Percentiles rank a stretch among this genome's conserved stretches.
Conservation (phyloP, 257 asterid species). For the Eucommia ulmoides region DNA sequence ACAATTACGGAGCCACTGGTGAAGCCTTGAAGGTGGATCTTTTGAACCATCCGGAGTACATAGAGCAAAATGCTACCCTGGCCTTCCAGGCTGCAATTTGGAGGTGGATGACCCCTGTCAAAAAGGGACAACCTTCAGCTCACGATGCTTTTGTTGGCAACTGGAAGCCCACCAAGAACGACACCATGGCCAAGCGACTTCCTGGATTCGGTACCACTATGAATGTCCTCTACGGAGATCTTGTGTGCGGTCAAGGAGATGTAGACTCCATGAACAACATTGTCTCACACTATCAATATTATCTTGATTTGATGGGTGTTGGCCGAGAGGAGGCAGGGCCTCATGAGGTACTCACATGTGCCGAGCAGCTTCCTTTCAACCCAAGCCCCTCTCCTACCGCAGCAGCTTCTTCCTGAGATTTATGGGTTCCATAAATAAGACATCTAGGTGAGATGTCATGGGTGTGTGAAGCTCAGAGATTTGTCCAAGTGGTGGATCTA, state of each 20-base stretch:
- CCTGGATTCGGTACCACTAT: slow-evolving; percentile 87
- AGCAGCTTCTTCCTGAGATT: slow-evolving; percentile 34
- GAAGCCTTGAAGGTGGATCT: slow-evolving; percentile 58
- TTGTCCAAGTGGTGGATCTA: background rate
- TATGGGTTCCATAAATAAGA: slow-evolving; percentile 21
- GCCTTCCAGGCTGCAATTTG: slow-evolving; percentile 80
- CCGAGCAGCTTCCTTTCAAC: slow-evolving; percentile 53
- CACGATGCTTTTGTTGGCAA: slow-evolving; percentile 62
- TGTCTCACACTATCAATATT: slow-evolving; percentile 59
- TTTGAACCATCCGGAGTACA: slow-evolving; percentile 79
- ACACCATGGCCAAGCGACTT: slow-evolving; percentile 50
- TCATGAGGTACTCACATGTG: slow-evolving; percentile 58
- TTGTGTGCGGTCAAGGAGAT: slow-evolving; percentile 74
- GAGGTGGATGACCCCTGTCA: slow-evolving; percentile 68
- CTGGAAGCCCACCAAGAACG: slow-evolving; percentile 89
- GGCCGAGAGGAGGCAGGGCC: slow-evolving; percentile 76
- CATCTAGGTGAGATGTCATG: slow-evolving; percentile 15
- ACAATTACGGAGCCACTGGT: slow-evolving; percentile 51
- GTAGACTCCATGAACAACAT: slow-evolving; percentile 55
- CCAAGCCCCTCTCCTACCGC: slow-evolving; percentile 24
- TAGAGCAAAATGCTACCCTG: slow-evolving; percentile 86
- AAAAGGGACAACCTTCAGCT: slow-evolving; percentile 72
- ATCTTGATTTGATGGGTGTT: slow-evolving; percentile 66
- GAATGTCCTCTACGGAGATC: slow-evolving; percentile 68
- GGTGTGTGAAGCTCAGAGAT: slow-evolving; percentile 5